phyloP scores from a whole-genome alignment of 176 grass and related monocot species.

The Poa pratensis region DNA sequence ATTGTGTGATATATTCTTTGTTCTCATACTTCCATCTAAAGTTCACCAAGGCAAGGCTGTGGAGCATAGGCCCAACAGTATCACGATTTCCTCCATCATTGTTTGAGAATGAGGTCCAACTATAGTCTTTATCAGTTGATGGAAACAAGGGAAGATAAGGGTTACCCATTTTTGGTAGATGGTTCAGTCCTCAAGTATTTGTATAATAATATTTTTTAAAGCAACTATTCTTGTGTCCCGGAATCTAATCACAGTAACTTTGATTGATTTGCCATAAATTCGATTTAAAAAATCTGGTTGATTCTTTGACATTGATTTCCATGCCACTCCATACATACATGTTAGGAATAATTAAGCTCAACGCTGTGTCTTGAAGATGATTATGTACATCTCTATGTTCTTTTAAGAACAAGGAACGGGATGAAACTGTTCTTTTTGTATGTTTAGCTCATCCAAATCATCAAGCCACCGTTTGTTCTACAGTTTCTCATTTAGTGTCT shows the following conservation, averaged over 20 bases:
- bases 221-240: neutral
- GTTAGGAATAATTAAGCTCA: constrained; percentile 1
- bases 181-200: neutral
- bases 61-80: neutral
- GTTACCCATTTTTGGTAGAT: neutral
- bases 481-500: constrained; percentile 5
- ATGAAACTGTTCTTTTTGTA: constrained; percentile 2
- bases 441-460: constrained; percentile 7
- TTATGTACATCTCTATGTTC: constrained; percentile 1
- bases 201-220: constrained; percentile 11
- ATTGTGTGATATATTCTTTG: neutral
- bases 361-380: neutral
- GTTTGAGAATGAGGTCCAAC: neutral
- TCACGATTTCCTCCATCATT: neutral
- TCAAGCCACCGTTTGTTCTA: constrained; percentile 16
- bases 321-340: neutral
- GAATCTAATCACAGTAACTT: neutral
- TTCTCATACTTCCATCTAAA: constrained; percentile 7
- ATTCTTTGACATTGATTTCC: neutral
- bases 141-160: neutral
- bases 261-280: constrained; percentile 5
- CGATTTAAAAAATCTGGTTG: neutral
- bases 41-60: neutral
- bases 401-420: neutral
- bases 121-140: constrained; percentile 13